Percentiles rank a stretch among this genome's conserved stretches.
phyloP scores from a whole-genome alignment of 169 alveolate genomes.

The Plasmodium chabaudi region DNA sequence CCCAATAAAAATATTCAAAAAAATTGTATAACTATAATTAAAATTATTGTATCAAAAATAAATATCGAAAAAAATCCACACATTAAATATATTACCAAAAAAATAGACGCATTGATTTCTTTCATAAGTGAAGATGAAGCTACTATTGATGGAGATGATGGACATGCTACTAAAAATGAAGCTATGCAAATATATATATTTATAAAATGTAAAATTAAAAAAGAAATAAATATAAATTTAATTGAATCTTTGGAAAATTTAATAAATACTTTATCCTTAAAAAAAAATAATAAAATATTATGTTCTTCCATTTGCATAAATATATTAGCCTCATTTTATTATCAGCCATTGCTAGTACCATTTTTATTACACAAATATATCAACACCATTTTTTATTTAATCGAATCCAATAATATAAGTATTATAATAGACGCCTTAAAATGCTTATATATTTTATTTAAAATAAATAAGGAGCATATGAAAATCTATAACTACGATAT shows the following conservation, averaged over 20 bases:
- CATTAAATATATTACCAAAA: conserved; percentile 24
- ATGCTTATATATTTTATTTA: conserved; percentile 29
- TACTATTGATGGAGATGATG: too few relatives aligned
- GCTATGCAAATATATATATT: conserved; percentile 24
- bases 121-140: conserved; percentile 27
- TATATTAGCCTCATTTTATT: conserved; percentile 31
- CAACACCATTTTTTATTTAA: conserved; percentile 26
- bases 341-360: conserved; percentile 42
- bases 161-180: not conserved
- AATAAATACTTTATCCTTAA: conserved; percentile 20
- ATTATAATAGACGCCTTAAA: conserved; percentile 43
- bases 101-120: conserved; percentile 28
- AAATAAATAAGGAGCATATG: conserved; percentile 33
- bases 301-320: conserved; percentile 42
- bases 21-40: conserved; percentile 1
- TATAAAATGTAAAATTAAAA: conserved; percentile 51
- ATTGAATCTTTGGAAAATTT: conserved; percentile 30
- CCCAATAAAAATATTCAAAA: conserved; percentile 34
- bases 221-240: conserved; percentile 25
- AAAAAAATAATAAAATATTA: conserved; percentile 26
- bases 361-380: conserved; percentile 48
- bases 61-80: conserved; percentile 12
- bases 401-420: conserved; percentile 35
- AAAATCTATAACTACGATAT: conserved; percentile 48
- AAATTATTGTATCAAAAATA: conserved; percentile 14